Percentiles rank a stretch among this genome's conserved stretches.
Evolutionary conservation across 257 asterid species (phyloP).

Genomic region (Misopates orontium): DNA sequence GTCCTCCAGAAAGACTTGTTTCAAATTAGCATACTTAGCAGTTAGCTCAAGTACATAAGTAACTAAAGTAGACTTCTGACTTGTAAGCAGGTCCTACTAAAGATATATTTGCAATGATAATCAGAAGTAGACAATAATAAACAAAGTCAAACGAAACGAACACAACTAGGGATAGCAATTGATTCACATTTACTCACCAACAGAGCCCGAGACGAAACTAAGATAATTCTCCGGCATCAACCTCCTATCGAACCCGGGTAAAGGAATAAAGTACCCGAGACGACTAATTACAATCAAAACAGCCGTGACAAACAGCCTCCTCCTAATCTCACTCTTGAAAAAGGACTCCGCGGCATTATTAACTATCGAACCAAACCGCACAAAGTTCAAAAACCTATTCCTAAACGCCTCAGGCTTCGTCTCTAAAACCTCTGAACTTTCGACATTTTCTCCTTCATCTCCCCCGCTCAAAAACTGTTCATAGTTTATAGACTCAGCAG

Average conservation of each 20-base stretch:
- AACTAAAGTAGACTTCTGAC: too few species aligned
- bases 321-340: constrained; percentile 96
- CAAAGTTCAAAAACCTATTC: constrained; percentile 72
- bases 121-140: too few species aligned
- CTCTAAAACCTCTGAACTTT: constrained; percentile 27
- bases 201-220: constrained; percentile 81
- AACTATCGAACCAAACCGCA: constrained; percentile 68
- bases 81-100: too few species aligned
- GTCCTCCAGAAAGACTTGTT: too few species aligned
- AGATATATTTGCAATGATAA: too few species aligned
- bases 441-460: constrained; percentile 34
- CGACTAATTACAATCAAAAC: constrained; percentile 74
- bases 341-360: constrained; percentile 77
- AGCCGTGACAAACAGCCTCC: constrained; percentile 90
- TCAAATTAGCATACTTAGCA: too few species aligned
- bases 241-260: constrained; percentile 94
- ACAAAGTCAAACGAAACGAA: too few species aligned
- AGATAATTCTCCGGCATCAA: constrained; percentile 90
- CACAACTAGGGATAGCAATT: too few species aligned
- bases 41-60: too few species aligned
- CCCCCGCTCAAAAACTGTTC: constrained; percentile 41
- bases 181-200: constrained; percentile 50
- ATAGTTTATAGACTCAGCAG: constrained; percentile 53
- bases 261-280: constrained; percentile 84
- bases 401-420: constrained; percentile 48